Conservation (phyloP, 169 alveolate species). For the Plasmodium sp. region DNA sequence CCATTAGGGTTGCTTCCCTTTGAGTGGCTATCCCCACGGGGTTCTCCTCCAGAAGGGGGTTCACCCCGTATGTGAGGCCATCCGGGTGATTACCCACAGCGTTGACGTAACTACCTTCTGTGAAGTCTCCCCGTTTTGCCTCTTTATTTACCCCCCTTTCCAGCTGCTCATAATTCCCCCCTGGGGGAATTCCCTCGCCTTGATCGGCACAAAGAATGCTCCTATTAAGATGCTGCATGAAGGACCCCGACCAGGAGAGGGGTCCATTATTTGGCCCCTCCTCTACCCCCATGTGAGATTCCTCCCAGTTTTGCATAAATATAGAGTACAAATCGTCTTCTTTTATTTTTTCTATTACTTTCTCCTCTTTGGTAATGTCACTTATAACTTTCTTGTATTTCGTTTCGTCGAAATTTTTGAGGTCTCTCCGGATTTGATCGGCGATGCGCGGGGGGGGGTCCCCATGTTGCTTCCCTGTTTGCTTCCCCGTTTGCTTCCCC, state of each 20-base stretch:
- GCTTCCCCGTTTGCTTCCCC: neutral
- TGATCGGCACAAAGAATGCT: neutral
- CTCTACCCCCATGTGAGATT: slow-evolving; percentile 14
- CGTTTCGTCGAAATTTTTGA: slow-evolving; percentile 54
- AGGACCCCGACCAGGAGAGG: slow-evolving; percentile 18
- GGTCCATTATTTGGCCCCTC: neutral
- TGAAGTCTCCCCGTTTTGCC: neutral
- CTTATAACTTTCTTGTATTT: slow-evolving; percentile 60
- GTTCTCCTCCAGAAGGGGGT: neutral
- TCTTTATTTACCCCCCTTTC: neutral
- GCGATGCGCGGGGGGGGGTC: neutral
- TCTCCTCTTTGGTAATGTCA: slow-evolving; percentile 56
- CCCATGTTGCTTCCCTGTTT: neutral
- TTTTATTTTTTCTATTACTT: slow-evolving; percentile 70
- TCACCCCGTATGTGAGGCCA: neutral
- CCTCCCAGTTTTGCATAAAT: slow-evolving; percentile 73
- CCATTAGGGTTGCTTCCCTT: neutral
- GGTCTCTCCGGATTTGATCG: slow-evolving; percentile 32
- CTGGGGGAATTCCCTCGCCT: neutral
- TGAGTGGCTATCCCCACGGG: neutral
- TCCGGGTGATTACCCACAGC: neutral
- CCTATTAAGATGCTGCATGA: slow-evolving; percentile 25
- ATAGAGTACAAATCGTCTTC: slow-evolving; percentile 71
- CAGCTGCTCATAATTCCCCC: neutral
- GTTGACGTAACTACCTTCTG: neutral